A percentile compares a stretch with the other conserved stretches of the same genome.
These are phyloP conservation scores for Glycine tomentella DNA, from an alignment of 306 rosid species.

Conservation along the genomic window DNA sequence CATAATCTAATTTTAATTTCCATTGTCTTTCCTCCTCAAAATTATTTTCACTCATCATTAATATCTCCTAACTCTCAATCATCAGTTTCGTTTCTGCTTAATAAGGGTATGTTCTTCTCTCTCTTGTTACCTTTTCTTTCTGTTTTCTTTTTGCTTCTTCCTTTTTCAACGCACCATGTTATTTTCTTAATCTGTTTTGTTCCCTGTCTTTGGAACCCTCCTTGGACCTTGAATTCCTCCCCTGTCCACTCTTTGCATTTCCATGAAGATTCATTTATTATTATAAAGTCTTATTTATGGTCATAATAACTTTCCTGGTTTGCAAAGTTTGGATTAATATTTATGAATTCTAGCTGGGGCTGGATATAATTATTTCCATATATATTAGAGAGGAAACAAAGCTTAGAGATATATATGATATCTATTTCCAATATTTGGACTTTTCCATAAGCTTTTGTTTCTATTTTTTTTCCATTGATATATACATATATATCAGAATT, in stretches of 20 bases:
- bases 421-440: not conserved
- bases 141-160: not conserved
- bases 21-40: slow-evolving; percentile 17
- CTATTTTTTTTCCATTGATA: not conserved
- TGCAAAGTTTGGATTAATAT: slow-evolving; percentile 46
- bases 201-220: slow-evolving; percentile 8
- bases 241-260: slow-evolving; percentile 32
- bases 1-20: slow-evolving; percentile 45
- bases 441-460: slow-evolving; percentile 13
- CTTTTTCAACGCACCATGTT: slow-evolving; percentile 18
- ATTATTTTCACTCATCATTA: slow-evolving; percentile 47
- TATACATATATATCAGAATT: slow-evolving; percentile 19
- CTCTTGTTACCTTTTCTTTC: too few species aligned
- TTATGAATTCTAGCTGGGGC: slow-evolving; percentile 12
- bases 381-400: slow-evolving; percentile 20
- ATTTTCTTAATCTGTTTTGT: slow-evolving; percentile 14
- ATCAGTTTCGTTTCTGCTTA: slow-evolving; percentile 50
- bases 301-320: slow-evolving; percentile 18
- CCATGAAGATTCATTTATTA: slow-evolving; percentile 3
- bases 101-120: slow-evolving; percentile 55
- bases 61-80: slow-evolving; percentile 42
- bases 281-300: not conserved
- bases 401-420: slow-evolving; percentile 3
- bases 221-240: slow-evolving; percentile 23
- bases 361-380: slow-evolving; percentile 32